Evolutionary conservation across 2,329 filamentous ascomycete genomes (phyloP).

Genomic region (Colletotrichum ledebouriae): DNA sequence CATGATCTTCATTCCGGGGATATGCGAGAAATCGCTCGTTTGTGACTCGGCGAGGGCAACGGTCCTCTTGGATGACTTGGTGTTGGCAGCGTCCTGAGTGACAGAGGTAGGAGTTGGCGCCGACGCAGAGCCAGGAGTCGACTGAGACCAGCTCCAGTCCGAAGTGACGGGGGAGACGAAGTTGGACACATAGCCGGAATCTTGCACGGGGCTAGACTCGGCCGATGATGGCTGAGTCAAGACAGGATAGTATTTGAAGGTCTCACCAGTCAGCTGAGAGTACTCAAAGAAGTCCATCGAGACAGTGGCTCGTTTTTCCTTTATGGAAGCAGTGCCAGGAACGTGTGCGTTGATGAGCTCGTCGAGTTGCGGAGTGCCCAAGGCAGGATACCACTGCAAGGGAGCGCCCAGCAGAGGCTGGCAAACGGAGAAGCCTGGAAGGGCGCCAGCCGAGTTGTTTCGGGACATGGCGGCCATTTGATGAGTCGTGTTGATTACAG

Average conservation of each 20-base stretch:
- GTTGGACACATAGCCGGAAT: conserved; percentile 62
- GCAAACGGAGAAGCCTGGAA: conserved; percentile 70
- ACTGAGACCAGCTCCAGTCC: conserved; percentile 61
- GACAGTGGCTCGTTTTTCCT: conserved; percentile 70
- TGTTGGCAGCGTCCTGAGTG: conserved; percentile 46
- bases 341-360: conserved; percentile 71
- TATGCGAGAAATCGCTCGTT: conserved; percentile 61
- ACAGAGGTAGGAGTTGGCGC: conserved; percentile 50
- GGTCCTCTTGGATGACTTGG: conserved; percentile 47
- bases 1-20: conserved; percentile 77
- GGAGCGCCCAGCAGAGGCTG: conserved; percentile 69
- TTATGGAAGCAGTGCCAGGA: conserved; percentile 64
- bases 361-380: conserved; percentile 73
- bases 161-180: conserved; percentile 64
- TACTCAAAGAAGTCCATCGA: conserved; percentile 72
- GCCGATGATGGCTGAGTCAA: conserved; percentile 60
- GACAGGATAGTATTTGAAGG: conserved; percentile 72
- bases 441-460: conserved; percentile 51
- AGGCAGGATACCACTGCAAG: conserved; percentile 75
- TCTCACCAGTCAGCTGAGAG: conserved; percentile 66
- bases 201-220: conserved; percentile 57
- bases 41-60: conserved; percentile 43
- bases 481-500: conserved; percentile 12
- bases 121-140: conserved; percentile 48
- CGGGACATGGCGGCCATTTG: conserved; percentile 54